Base-by-base conservation (phyloP, 2,329 filamentous ascomycete genomes). In the Penicillium oxalicum region DNA sequence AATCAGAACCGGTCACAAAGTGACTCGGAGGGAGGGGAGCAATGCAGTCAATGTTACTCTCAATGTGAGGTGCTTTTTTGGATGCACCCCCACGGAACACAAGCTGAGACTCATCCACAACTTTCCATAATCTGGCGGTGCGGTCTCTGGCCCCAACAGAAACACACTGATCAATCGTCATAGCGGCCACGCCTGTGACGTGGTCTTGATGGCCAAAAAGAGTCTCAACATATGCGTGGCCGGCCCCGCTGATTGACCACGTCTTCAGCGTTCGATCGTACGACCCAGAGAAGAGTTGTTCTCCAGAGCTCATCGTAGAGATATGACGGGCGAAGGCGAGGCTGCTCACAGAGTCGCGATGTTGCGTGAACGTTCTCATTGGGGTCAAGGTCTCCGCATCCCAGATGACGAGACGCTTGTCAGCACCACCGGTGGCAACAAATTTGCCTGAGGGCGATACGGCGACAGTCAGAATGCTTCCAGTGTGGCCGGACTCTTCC, bases 1-100 rank as follows among this genome's bases (percentile, higher is more conserved):
- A 95, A 71, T 98, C 91, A 50, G 87, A 88, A 24, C 91, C 93
- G 0, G 93, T 98, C 52, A 98, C 84, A 64, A 97, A 98, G 84
- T 86, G 64, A 85, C 85, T 62, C 86, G 90, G 70, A 87, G 93
- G 63, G n/a, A 98, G 80, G 75, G 95, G 89, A 50, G 91, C 87
- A 26, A 97, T 83, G 52, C 90, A 84, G 70, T 98, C 93, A 70
- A 96, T 91, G 64, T 86, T 94, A 47, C 90, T 91, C 68, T 96
- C 83, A 38, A 79, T 73, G 53, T 83, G 81, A 8, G 71, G 60
- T 12, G 75, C 74, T 12, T 74, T 70, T 41, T 66, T 75, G 37
- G 66, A 72, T 40, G 67, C 71, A 53, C 90, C 89, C 49, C 91
- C 91, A 41, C 91, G 85, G 70, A 97, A 98, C 2, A 97, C 91